Percentiles rank a stretch among this genome's conserved stretches.
phyloP scores from a whole-genome alignment of 352 stramenopile species.

The Pythium oligandrum region DNA sequence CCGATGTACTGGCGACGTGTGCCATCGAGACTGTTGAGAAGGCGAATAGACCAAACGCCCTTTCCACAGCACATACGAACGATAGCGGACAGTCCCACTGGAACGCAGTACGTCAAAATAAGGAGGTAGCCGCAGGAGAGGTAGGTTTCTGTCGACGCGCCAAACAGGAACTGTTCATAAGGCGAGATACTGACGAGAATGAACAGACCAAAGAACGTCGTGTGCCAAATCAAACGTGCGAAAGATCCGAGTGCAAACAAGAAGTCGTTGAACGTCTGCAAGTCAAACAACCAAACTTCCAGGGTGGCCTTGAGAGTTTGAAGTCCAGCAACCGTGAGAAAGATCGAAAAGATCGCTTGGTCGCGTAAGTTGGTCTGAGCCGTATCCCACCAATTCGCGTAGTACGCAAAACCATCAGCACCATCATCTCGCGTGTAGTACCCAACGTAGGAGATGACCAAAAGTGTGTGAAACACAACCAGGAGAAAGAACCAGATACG shows the following conservation, averaged over 20 bases:
- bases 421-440: conserved; percentile 60
- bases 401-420: conserved; percentile 45
- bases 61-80: conserved; percentile 51
- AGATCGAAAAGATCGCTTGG: conserved; percentile 69
- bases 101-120: conserved; percentile 44
- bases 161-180: conserved; percentile 40
- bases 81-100: conserved; percentile 38
- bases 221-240: conserved; percentile 65
- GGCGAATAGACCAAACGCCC: conserved; percentile 50
- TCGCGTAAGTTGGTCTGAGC: conserved; percentile 52
- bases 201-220: conserved; percentile 69
- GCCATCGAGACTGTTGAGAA: conserved; percentile 62
- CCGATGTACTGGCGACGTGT: conserved; percentile 75
- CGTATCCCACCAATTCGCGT: conserved; percentile 52
- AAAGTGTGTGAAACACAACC: conserved; percentile 60
- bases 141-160: conserved; percentile 44
- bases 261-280: conserved; percentile 58
- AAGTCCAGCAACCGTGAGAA: conserved; percentile 51
- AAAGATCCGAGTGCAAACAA: conserved; percentile 63
- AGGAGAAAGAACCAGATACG: conserved; percentile 82
- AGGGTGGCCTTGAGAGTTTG: conserved; percentile 62
- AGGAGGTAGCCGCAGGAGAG: conserved; percentile 57
- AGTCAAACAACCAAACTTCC: conserved; percentile 70
- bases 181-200: conserved; percentile 56
- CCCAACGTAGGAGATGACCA: conserved; percentile 62